Evolutionary conservation across 805 yeast species (phyloP).

Genomic region (Grigorovia yakushimaensis): DNA sequence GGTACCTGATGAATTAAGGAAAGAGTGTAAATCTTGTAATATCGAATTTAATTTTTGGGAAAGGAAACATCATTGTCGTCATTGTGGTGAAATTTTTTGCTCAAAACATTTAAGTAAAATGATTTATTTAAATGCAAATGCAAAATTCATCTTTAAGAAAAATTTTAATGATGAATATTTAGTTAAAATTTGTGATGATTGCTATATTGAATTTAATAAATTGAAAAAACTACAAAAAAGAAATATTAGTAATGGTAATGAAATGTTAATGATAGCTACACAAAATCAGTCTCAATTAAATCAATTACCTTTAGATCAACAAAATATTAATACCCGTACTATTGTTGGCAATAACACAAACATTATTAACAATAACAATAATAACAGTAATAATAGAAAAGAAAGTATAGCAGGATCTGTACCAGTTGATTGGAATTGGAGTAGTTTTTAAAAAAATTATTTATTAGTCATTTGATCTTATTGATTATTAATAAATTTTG

Average conservation of each 20-base stretch:
- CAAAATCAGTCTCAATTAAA: conserved; percentile 1
- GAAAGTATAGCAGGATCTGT: conserved; percentile 37
- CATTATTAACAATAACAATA: not conserved
- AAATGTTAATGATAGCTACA: not conserved
- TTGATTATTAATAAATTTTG: no score
- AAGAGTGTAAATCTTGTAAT: conserved; percentile 59
- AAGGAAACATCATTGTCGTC: conserved; percentile 75
- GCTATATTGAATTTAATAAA: conserved; percentile 52
- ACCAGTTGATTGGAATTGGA: conserved; percentile 77
- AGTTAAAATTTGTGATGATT: conserved; percentile 60
- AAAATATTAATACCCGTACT: not conserved
- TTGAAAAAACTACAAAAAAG: conserved; percentile 15
- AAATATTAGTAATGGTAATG: not conserved
- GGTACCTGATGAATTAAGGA: conserved; percentile 60
- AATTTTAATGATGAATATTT: conserved; percentile 39
- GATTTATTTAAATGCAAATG: conserved; percentile 45
- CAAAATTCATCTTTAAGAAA: conserved; percentile 35
- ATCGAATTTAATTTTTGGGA: conserved; percentile 66
- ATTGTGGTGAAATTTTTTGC: conserved; percentile 76
- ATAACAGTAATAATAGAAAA: conserved; percentile 6
- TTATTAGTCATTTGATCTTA: no score
- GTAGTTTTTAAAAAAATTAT: conserved; percentile 40
- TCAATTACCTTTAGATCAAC: not conserved
- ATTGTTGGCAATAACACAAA: not conserved
- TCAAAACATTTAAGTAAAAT: conserved; percentile 53